These are phyloP conservation scores for Zanthoxylum bungeanum DNA, from an alignment of 345 rosid species.

Conservation along the genomic window DNA sequence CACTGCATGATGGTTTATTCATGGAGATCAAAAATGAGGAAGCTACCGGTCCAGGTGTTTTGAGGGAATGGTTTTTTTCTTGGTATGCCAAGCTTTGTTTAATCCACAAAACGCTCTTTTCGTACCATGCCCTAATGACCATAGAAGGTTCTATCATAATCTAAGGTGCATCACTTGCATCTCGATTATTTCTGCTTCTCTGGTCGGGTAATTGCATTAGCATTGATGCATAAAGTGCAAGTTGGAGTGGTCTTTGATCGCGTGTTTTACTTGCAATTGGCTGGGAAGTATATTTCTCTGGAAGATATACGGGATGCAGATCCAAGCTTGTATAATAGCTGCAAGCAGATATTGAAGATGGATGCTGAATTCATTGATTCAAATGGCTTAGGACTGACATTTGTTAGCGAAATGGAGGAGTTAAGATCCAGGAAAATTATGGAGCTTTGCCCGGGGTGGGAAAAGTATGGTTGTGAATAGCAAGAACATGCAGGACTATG, in stretches of 20 bases:
- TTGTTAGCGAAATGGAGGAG: slow-evolving; percentile 77
- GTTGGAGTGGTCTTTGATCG: slow-evolving; percentile 86
- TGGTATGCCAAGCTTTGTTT: slow-evolving; percentile 81
- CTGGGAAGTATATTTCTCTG: slow-evolving; percentile 47
- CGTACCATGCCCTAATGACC: slow-evolving; percentile 73
- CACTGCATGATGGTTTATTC: slow-evolving; percentile 68
- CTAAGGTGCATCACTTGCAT: slow-evolving; percentile 84
- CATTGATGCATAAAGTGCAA: slow-evolving; percentile 91
- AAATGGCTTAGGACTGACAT: slow-evolving; percentile 72
- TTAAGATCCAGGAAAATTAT: slow-evolving; percentile 59
- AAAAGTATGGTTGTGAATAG: slow-evolving; percentile 62
- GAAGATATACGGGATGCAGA: slow-evolving; percentile 86
- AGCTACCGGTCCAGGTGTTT: slow-evolving; percentile 97
- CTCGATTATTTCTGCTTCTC: slow-evolving; percentile 75
- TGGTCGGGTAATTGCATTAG: slow-evolving; percentile 85
- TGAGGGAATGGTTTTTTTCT: slow-evolving; percentile 89
- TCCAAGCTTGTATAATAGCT: slow-evolving; percentile 68
- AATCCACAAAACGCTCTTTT: slow-evolving; percentile 71
- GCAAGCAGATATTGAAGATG: slow-evolving; percentile 88
- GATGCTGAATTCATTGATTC: slow-evolving; percentile 77
- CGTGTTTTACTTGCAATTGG: slow-evolving; percentile 75
- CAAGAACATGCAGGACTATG: slow-evolving; percentile 65
- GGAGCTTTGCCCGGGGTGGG: slow-evolving; percentile 70
- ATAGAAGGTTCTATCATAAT: slow-evolving; percentile 87
- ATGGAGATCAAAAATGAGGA: slow-evolving; percentile 97